phyloP scores from a whole-genome alignment of 768 basidiomycete genomes.

The Pholiota molesta region DNA sequence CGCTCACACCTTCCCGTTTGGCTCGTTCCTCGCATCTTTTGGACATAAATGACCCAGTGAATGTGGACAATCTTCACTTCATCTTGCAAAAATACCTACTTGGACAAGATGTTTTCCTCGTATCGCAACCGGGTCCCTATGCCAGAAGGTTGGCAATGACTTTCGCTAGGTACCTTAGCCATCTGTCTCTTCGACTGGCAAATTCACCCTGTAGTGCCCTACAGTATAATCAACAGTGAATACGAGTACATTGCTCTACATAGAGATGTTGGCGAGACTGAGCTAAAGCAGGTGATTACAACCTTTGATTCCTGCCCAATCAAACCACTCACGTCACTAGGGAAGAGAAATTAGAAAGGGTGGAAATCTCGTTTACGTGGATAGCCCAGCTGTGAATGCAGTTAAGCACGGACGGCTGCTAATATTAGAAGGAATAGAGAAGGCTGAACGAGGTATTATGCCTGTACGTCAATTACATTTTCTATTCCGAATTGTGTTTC shows the following conservation, averaged over 20 bases:
- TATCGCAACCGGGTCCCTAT: slow-evolving; percentile 71
- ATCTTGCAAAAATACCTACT: slow-evolving; percentile 70
- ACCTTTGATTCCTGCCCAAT: not conserved
- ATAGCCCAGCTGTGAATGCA: slow-evolving; percentile 67
- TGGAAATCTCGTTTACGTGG: slow-evolving; percentile 66
- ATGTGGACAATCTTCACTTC: slow-evolving; percentile 62
- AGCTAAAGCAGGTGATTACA: slow-evolving; percentile 58
- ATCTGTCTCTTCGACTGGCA: not conserved
- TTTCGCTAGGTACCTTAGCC: slow-evolving; percentile 52
- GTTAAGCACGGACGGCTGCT: slow-evolving; percentile 67
- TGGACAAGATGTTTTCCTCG: slow-evolving; percentile 67
- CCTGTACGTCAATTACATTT: slow-evolving; percentile 44
- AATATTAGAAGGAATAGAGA: slow-evolving; percentile 72
- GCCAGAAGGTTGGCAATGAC: slow-evolving; percentile 63
- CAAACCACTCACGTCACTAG: slow-evolving; percentile 28
- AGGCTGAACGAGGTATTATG: slow-evolving; percentile 75
- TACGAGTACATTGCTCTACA: slow-evolving; percentile 72
- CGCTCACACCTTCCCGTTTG: slow-evolving; percentile 51
- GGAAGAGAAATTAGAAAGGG: slow-evolving; percentile 65
- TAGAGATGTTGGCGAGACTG: slow-evolving; percentile 72
- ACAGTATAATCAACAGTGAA: slow-evolving; percentile 63
- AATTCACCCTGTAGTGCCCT: not conserved
- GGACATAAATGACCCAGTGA: slow-evolving; percentile 54
- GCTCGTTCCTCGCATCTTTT: slow-evolving; percentile 47
- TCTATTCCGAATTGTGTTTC: slow-evolving; percentile 3